Base-by-base conservation (phyloP, 805 yeast genomes). In the Metschnikowia amazonensis region DNA sequence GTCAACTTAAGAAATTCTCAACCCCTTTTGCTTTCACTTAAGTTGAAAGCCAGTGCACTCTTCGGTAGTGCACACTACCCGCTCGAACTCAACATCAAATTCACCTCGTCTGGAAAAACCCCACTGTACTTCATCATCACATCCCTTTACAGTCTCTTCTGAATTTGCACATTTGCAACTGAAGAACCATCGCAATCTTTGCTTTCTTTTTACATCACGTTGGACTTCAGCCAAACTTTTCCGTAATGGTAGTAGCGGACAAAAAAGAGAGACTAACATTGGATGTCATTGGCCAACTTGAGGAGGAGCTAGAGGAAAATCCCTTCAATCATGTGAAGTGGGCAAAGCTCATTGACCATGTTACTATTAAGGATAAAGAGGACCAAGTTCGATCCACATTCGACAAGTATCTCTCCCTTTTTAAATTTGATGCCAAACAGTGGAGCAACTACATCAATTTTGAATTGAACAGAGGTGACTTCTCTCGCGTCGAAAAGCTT, bases 381-480 rank as follows among this genome's bases (percentile, higher is more conserved):
- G 87, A 80, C 23, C 79, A 77, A 43, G 80, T 85, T 2, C 66
- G 84, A 30, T 66, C 70, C 6, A 71, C 75, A 0, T 89, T 76
- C 60, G 84, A 82, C 44, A 66, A 76, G 17, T 81, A 85, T 55
- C 74, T 90, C 36, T 62, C 62, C 16, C 69, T 77, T 7, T 90
- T 87, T 69, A 88, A 87, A 23, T 77, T 75, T 44, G 81, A 83
- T 53, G 84, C 69, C 17, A 55, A 62, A 31, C 75, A 81, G n/a
- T 92, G 97, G 96, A 72, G 81, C 28, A 73, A 69, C 33, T 89
- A 87, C 63, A 78, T 86, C 47, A 77, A 79, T 43, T 78, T 76
- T 54, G 87, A 83, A 59, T 62, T 83, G 47, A 75, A 73, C 39
- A 70, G 84, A 52, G 84, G 82, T 42, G 90, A 86, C 52, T 80